Evolutionary conservation across 169 alveolate species (phyloP).

Genomic region (Plasmodium reichenowi): DNA sequence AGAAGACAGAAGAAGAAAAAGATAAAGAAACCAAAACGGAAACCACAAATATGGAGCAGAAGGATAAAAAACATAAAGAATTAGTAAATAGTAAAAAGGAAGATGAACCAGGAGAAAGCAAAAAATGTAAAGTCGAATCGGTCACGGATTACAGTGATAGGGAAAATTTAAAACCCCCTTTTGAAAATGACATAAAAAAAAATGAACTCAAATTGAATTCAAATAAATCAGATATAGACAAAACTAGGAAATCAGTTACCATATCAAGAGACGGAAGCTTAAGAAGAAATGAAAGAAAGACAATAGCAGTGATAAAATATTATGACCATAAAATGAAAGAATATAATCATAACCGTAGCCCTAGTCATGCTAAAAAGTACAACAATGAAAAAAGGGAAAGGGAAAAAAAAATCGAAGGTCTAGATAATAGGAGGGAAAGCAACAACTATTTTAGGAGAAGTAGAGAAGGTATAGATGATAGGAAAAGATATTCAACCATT

Average conservation of each 20-base stretch:
- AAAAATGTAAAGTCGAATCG: background rate
- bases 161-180: background rate
- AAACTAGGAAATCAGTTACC: background rate
- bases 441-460: slow-evolving; percentile 1
- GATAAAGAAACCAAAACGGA: background rate
- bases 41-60: background rate
- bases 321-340: slow-evolving; percentile 19
- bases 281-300: slow-evolving; percentile 10
- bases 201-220: background rate
- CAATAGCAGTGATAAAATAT: slow-evolving; percentile 6
- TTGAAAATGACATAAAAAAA: background rate
- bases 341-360: background rate
- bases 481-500: slow-evolving; percentile 1
- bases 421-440: background rate
- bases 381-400: slow-evolving; percentile 19
- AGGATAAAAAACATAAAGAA: background rate
- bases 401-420: background rate
- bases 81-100: background rate
- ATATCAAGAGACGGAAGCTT: background rate
- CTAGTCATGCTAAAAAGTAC: background rate
- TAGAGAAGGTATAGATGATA: slow-evolving; percentile 23
- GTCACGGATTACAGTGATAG: background rate
- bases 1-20: background rate
- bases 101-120: background rate
- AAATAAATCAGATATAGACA: background rate